These are phyloP conservation scores for Nicotiana noctiflora DNA, from an alignment of 257 asterid species.

Conservation along the genomic window DNA sequence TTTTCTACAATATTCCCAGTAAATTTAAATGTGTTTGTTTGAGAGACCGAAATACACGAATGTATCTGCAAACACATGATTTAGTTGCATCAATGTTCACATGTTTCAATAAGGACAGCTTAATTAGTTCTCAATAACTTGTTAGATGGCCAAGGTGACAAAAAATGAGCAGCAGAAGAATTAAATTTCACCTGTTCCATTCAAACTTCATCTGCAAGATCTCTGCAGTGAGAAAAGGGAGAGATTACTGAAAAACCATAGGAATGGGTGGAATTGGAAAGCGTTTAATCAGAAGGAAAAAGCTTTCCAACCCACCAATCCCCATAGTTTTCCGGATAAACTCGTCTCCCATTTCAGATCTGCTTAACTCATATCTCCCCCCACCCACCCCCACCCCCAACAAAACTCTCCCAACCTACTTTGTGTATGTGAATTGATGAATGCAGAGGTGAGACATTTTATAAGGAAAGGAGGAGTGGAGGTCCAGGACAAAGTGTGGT, in stretches of 20 bases:
- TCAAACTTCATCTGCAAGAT: background rate
- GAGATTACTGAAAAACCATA: conserved; percentile 25
- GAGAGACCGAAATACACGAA: too few relatives aligned
- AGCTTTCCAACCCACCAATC: conserved; percentile 44
- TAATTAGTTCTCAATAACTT: too few relatives aligned
- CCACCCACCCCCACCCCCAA: too few relatives aligned
- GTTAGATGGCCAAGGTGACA: too few relatives aligned
- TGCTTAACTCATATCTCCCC: background rate
- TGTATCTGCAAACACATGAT: too few relatives aligned
- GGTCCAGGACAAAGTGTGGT: background rate
- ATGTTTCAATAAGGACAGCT: too few relatives aligned
- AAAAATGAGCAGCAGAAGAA: background rate
- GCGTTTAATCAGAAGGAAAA: conserved; percentile 1
- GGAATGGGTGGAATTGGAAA: conserved; percentile 57
- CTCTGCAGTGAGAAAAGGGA: conserved; percentile 7
- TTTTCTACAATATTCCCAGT: too few relatives aligned
- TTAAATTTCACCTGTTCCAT: background rate
- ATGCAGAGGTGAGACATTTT: background rate
- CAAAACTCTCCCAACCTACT: background rate
- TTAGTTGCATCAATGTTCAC: too few relatives aligned
- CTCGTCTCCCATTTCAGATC: conserved; percentile 32
- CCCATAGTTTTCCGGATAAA: conserved; percentile 25
- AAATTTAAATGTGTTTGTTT: too few relatives aligned
- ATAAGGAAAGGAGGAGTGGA: background rate
- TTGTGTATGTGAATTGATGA: background rate